Evolutionary conservation across 768 basidiomycete species (phyloP).

Genomic region (Boletus pseudopeckii): DNA sequence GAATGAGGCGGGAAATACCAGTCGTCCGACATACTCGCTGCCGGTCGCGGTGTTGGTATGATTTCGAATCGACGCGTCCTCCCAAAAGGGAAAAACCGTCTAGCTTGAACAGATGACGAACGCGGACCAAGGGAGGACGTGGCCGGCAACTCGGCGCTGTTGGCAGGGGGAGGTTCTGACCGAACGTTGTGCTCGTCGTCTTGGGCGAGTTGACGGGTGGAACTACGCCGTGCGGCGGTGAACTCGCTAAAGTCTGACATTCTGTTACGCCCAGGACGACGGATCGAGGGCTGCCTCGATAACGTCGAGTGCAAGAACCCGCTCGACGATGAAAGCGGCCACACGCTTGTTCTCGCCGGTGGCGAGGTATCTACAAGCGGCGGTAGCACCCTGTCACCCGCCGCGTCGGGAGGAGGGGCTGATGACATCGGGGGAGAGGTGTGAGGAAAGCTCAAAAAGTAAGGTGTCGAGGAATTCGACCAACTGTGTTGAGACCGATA

Average conservation of each 20-base stretch:
- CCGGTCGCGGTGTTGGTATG: conserved; percentile 31
- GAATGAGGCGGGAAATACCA: conserved; percentile 32
- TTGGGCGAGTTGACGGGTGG: conserved; percentile 34
- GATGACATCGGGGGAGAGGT: conserved; percentile 26
- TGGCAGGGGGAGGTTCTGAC: conserved; percentile 6
- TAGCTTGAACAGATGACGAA: conserved; percentile 26
- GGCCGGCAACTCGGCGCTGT: background rate
- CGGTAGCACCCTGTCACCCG: conserved; percentile 26
- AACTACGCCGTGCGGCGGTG: conserved; percentile 59
- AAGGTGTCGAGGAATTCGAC: conserved; percentile 28
- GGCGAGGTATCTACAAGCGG: conserved; percentile 28
- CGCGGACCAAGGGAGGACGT: conserved; percentile 13
- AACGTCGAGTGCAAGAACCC: conserved; percentile 34
- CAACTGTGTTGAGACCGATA: conserved; percentile 41
- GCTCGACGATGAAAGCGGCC: conserved; percentile 25
- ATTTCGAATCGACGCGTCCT: conserved; percentile 43
- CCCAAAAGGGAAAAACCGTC: conserved; percentile 59
- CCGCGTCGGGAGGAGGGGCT: conserved; percentile 24
- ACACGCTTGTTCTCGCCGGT: conserved; percentile 16
- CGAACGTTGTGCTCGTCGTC: conserved; percentile 24
- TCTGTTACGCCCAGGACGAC: conserved; percentile 52
- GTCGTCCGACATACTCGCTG: conserved; percentile 29
- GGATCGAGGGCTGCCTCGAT: conserved; percentile 57
- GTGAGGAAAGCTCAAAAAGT: conserved; percentile 22
- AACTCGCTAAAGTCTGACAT: conserved; percentile 72